phyloP scores from a whole-genome alignment of 2,329 filamentous ascomycete species.

The Phoma herbarum region DNA sequence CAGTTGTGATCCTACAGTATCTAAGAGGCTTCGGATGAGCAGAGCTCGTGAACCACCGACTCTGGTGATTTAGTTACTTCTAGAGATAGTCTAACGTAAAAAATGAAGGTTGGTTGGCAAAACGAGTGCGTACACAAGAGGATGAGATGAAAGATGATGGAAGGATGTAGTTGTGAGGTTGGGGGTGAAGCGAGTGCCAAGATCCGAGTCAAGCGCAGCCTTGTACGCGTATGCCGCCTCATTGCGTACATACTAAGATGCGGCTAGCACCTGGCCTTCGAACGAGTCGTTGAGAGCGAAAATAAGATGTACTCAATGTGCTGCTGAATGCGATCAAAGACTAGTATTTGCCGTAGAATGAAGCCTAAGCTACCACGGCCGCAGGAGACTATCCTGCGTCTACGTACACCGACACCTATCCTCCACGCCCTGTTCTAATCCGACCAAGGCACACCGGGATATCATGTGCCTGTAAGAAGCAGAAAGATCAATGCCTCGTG shows the following conservation, averaged over 20 bases:
- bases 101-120: neutral
- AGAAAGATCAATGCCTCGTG: constrained; percentile 26
- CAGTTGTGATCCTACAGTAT: neutral
- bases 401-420: constrained; percentile 12
- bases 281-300: too few relatives aligned
- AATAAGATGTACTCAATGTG: neutral
- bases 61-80: neutral
- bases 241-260: too few relatives aligned
- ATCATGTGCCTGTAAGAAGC: constrained; percentile 40
- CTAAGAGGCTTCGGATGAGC: neutral
- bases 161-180: neutral
- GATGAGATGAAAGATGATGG: neutral
- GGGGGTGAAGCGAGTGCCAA: constrained; percentile 14
- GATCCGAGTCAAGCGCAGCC: constrained; percentile 4
- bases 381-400: constrained; percentile 1
- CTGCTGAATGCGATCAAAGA: constrained; percentile 2
- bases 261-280: neutral
- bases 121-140: neutral
- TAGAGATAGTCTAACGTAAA: neutral
- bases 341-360: constrained; percentile 9
- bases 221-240: constrained; percentile 1
- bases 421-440: constrained; percentile 8
- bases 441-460: constrained; percentile 33
- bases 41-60: neutral
- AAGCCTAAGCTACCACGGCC: constrained; percentile 9